Conservation (phyloP, 805 yeast genomes). For the Cyberlindnera meyerae region DNA sequence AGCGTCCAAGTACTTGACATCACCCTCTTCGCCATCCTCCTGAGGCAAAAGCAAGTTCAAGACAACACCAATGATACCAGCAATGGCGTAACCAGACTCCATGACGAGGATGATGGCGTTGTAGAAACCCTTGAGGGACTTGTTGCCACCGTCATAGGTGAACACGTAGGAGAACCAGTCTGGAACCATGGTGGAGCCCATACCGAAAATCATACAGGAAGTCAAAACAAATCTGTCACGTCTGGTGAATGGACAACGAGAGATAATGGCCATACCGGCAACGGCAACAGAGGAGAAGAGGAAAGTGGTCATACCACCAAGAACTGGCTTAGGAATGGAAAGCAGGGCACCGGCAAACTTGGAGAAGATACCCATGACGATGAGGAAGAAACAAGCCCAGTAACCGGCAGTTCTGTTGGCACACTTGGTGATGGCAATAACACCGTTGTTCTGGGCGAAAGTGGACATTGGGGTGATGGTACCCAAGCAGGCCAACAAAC, state of each 20-base stretch:
- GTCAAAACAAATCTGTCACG: constrained; percentile 71
- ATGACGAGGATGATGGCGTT: constrained; percentile 64
- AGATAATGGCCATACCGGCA: constrained; percentile 65
- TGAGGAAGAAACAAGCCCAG: constrained; percentile 73
- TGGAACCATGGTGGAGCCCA: constrained; percentile 63
- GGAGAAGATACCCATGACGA: constrained; percentile 83
- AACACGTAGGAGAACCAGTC: constrained; percentile 62
- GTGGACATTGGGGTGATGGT: constrained; percentile 89
- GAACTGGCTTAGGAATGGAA: constrained; percentile 70
- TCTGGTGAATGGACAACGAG: constrained; percentile 51
- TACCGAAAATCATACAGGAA: constrained; percentile 56
- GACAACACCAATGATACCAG: constrained; percentile 60
- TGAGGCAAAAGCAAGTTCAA: constrained; percentile 58
- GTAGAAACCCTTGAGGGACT: constrained; percentile 51
- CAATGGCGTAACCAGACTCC: constrained; percentile 70
- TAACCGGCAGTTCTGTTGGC: constrained; percentile 80
- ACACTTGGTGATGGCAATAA: constrained; percentile 85
- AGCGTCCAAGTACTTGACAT: constrained; percentile 17
- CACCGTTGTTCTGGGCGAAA: constrained; percentile 95
- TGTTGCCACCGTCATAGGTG: constrained; percentile 58
- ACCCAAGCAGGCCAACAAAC: constrained; percentile 68
- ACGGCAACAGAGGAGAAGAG: constrained; percentile 71
- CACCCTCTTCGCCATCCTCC: constrained; percentile 38
- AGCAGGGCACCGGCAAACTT: constrained; percentile 88
- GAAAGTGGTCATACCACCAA: constrained; percentile 90